Evolutionary conservation across 805 yeast species (phyloP).

Genomic region (Saccharomycopsis lassenensis): DNA sequence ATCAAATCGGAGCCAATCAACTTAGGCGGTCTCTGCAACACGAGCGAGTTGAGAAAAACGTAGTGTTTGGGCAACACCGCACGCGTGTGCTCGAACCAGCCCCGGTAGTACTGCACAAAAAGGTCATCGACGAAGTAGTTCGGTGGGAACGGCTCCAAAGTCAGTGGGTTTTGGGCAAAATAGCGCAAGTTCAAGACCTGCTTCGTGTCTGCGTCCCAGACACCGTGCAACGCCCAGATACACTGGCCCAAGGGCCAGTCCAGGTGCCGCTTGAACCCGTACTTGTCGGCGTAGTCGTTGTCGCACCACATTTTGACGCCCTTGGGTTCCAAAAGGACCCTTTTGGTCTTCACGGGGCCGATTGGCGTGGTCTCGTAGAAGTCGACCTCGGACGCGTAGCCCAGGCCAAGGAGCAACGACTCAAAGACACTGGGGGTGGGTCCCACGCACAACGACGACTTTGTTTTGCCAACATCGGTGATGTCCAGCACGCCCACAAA

Average conservation of each 20-base stretch:
- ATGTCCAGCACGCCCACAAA: constrained; percentile 42
- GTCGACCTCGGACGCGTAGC: constrained; percentile 57
- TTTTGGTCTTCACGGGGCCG: constrained; percentile 65
- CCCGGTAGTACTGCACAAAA: constrained; percentile 52
- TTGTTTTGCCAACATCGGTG: constrained; percentile 35
- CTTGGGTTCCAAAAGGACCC: constrained; percentile 47
- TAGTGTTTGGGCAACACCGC: constrained; percentile 31
- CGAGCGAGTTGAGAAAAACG: constrained; percentile 72
- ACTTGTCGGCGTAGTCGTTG: constrained; percentile 32
- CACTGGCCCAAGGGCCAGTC: constrained; percentile 69
- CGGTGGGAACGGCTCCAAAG: too few relatives aligned
- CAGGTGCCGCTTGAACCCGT: constrained; percentile 57
- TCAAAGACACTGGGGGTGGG: constrained; percentile 78
- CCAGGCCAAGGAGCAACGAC: constrained; percentile 68
- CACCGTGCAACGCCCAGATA: constrained; percentile 68
- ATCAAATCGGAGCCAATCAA: constrained; percentile 39
- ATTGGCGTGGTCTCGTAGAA: constrained; percentile 57
- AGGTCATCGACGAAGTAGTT: constrained; percentile 53
- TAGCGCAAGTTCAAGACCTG: constrained; percentile 39
- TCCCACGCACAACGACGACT: constrained; percentile 61
- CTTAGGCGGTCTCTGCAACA: constrained; percentile 63
- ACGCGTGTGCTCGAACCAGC: constrained; percentile 40
- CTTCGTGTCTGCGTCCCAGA: constrained; percentile 48
- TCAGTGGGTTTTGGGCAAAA: constrained; percentile 31
- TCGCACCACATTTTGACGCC: constrained; percentile 64